phyloP scores from a whole-genome alignment of 768 basidiomycete species.

The Mycena alexandri region DNA sequence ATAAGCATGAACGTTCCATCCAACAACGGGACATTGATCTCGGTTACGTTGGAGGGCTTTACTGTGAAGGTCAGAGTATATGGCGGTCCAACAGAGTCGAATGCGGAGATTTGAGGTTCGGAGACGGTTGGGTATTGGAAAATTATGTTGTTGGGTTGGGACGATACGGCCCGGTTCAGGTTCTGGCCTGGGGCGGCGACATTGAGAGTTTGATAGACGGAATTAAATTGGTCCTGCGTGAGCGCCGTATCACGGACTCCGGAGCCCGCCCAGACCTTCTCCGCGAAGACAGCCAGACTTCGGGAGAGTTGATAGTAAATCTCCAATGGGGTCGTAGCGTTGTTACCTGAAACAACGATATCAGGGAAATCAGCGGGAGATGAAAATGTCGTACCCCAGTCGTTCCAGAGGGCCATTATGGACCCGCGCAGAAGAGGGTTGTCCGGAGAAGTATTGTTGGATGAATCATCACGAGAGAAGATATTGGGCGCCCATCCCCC shows the following conservation, averaged over 20 bases:
- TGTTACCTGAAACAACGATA: conserved; percentile 45
- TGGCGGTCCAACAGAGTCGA: conserved; percentile 57
- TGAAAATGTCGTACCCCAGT: conserved; percentile 47
- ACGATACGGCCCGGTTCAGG: conserved; percentile 54
- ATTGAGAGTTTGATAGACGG: conserved; percentile 52
- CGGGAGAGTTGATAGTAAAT: conserved; percentile 57
- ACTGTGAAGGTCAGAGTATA: conserved; percentile 57
- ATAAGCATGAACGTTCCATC: conserved; percentile 29
- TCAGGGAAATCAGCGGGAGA: neutral
- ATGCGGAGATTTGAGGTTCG: conserved; percentile 43
- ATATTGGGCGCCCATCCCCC: conserved; percentile 54
- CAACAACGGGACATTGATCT: conserved; percentile 17
- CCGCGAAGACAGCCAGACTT: conserved; percentile 55
- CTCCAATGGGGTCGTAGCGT: conserved; percentile 58
- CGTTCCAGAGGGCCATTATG: conserved; percentile 56
- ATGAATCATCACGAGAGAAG: conserved; percentile 44
- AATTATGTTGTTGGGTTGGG: conserved; percentile 45
- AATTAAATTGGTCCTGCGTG: conserved; percentile 51
- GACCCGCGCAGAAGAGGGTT: conserved; percentile 48
- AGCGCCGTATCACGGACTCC: conserved; percentile 50
- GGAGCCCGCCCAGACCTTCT: conserved; percentile 60
- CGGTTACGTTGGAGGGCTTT: conserved; percentile 40
- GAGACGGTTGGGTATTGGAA: conserved; percentile 43
- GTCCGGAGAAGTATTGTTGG: conserved; percentile 48
- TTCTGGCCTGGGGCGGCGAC: conserved; percentile 58